Evolutionary conservation across 371 early-diverging fungal species (phyloP).

Genomic region (Mortierella sp.): DNA sequence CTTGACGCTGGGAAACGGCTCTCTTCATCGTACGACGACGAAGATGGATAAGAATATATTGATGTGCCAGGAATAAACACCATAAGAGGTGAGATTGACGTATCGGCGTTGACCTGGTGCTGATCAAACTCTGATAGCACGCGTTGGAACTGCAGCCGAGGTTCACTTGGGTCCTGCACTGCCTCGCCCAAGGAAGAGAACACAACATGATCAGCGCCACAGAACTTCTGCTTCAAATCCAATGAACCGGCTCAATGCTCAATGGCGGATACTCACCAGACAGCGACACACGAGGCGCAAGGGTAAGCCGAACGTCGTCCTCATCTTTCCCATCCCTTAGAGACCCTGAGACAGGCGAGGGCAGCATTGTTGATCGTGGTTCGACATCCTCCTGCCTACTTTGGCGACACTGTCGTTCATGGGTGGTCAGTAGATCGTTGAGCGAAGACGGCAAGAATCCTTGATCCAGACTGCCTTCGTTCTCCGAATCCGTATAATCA

Average conservation of each 20-base stretch:
- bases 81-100: constrained; percentile 15
- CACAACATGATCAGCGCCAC: too few species aligned
- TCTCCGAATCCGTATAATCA: constrained; percentile 43
- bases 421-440: constrained; percentile 67
- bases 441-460: constrained; percentile 66
- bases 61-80: constrained; percentile 18
- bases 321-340: constrained; percentile 36
- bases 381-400: constrained; percentile 39
- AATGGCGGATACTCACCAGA: constrained; percentile 1
- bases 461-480: constrained; percentile 42
- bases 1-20: not conserved
- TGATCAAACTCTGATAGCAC: constrained; percentile 12
- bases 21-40: constrained; percentile 11
- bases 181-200: not conserved
- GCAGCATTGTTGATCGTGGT: constrained; percentile 22
- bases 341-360: constrained; percentile 40
- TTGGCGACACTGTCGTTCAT: constrained; percentile 58
- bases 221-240: too few species aligned
- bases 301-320: constrained; percentile 14
- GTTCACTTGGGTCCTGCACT: constrained; percentile 2
- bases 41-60: constrained; percentile 5
- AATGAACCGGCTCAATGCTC: not conserved
- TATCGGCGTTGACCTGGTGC: not conserved
- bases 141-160: constrained; percentile 4
- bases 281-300: not conserved